A percentile compares a stretch with the other conserved stretches of the same genome.
These are phyloP conservation scores for Stylosanthes scabra DNA, from an alignment of 331 rosid species.

Conservation along the genomic window DNA sequence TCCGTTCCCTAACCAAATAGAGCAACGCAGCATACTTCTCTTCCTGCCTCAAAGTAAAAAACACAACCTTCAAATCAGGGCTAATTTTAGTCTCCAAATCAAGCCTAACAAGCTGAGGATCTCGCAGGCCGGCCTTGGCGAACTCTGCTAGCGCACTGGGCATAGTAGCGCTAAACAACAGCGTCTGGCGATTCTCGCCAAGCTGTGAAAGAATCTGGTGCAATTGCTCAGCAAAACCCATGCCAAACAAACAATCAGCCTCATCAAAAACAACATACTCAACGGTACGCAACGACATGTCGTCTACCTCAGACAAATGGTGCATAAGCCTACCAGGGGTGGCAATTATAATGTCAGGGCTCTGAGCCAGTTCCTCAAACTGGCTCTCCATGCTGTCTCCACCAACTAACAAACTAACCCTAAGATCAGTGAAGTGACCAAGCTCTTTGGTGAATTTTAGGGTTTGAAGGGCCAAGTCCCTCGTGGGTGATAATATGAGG, in stretches of 20 bases:
- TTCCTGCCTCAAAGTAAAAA: conserved; percentile 83
- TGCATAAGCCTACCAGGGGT: conserved; percentile 99
- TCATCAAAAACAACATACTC: conserved; percentile 97
- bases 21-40: conserved; percentile 80
- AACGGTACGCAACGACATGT: conserved; percentile 79
- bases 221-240: conserved; percentile 95
- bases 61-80: conserved; percentile 84
- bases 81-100: conserved; percentile 90
- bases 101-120: conserved; percentile 87
- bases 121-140: conserved; percentile 95
- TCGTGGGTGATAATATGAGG: conserved; percentile 80
- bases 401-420: conserved; percentile 87
- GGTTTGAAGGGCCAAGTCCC: conserved; percentile 93
- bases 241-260: conserved; percentile 82
- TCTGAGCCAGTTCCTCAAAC: conserved; percentile 85
- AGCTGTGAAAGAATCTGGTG: conserved; percentile 80
- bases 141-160: conserved; percentile 98
- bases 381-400: conserved; percentile 97
- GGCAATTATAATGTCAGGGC: conserved; percentile 90
- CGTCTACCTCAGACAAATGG: conserved; percentile 88
- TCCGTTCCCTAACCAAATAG: conserved; percentile 82
- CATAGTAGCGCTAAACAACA: conserved; percentile 92
- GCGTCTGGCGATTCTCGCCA: conserved; percentile 86
- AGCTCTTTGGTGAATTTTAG: conserved; percentile 85
- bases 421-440: conserved; percentile 79